Evolutionary conservation across 2,329 filamentous ascomycete genomes (phyloP), one percentile per base, ranked within the genome.

Genomic region (Aspergillus hortae): DNA sequence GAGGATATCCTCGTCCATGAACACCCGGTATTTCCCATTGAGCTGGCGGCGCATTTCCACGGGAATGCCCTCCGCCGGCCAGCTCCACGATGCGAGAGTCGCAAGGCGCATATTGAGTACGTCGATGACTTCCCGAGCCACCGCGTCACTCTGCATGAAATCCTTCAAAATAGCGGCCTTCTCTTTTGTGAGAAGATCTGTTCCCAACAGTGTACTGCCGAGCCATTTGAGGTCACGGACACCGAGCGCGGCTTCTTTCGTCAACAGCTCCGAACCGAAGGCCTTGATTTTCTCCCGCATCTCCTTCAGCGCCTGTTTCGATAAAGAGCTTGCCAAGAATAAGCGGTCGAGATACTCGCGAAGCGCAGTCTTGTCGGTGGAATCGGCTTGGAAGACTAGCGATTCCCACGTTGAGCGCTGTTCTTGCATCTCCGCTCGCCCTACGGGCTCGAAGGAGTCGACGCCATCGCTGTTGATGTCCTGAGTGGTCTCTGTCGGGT

Each of bases 11-110:
- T 81, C 79, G 46, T 84, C 79, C 72, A 82, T 81, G 60, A 77
- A 83, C 23, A 84, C 77, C 2, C 81, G 73, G 60, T 85, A 85
- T 53, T 80, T 79, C 3, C 80, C 79, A 56, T 81, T 83, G 33
- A 83, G 61, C 47, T 81, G 77, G 6, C 78, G 74, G 33, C 80
- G 74, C 71, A 78, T 76, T 43, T 79, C 71, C 2, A 83, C 60
- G 1, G 73, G 67, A 6, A 81, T 70, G 4, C 71, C 74, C 4
- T 68, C 65, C 2, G 66, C 61, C 14, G 70, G 71, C 80, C 81
- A 84, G 11, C 67, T 61, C 81, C 81, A 84, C 21, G 66, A 76
- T 17, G 78, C 72, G 2, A 84, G 61, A 6, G 75, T 71, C 0
- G 73, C 68, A 42, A 82, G 72, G 42, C 80, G 72, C 74, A 83